Percentiles rank a stretch among this genome's conserved stretches.
Evolutionary conservation across 225 moss, liverwort and hornwort species (phyloP).

Genomic region (Asterella californica): DNA sequence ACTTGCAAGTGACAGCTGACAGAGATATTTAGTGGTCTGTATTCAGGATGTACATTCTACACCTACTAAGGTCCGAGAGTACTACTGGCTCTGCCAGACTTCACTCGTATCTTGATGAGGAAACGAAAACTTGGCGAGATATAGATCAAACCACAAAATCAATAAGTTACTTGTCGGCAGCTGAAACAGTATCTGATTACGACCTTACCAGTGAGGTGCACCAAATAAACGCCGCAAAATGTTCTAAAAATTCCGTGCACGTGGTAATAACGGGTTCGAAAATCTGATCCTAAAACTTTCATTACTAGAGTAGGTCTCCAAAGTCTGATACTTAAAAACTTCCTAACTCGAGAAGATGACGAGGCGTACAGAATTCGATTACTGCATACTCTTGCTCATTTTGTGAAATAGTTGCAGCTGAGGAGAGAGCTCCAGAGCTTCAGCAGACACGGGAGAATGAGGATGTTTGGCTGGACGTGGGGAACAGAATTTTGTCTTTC

Average conservation of each 20-base stretch:
- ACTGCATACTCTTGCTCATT: constrained; percentile 46
- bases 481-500: constrained; percentile 78
- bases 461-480: constrained; percentile 42
- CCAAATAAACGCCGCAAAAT: not conserved
- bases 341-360: too few species aligned
- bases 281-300: not conserved
- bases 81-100: too few species aligned
- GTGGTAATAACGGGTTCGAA: not conserved
- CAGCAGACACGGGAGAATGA: constrained; percentile 26
- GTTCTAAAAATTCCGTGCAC: not conserved
- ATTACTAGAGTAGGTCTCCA: too few species aligned
- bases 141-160: too few species aligned
- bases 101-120: too few species aligned
- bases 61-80: too few species aligned
- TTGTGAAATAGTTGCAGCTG: constrained; percentile 21
- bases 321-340: too few species aligned
- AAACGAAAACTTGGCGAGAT: too few species aligned
- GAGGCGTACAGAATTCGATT: not conserved
- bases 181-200: constrained; percentile 86
- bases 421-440: constrained; percentile 31
- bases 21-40: not conserved
- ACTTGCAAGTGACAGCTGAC: not conserved
- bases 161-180: constrained; percentile 67
- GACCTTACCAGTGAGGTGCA: constrained; percentile 51
- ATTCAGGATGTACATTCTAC: too few species aligned